phyloP scores from a whole-genome alignment of 352 stramenopile species.

The Phytopythium vexans region DNA sequence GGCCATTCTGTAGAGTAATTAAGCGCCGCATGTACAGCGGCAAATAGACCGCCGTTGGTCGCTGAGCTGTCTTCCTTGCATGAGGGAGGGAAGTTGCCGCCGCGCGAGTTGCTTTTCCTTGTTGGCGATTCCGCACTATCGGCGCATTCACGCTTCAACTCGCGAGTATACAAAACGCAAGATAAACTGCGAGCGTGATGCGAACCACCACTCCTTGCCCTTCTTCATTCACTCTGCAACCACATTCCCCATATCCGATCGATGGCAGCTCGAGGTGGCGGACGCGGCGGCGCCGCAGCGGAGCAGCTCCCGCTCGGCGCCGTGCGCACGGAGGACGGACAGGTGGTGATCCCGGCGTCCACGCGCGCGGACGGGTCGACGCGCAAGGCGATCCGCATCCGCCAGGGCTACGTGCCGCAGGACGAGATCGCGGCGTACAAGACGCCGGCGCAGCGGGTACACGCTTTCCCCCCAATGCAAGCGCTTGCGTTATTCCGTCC shows the following conservation, averaged over 20 bases:
- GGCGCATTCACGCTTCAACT: too few species aligned
- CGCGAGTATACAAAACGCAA: too few species aligned
- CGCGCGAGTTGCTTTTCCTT: too few species aligned
- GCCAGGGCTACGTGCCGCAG: constrained; percentile 75
- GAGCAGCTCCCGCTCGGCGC: constrained; percentile 52
- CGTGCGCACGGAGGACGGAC: constrained; percentile 51
- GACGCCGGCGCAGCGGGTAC: constrained; percentile 57
- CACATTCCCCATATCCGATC: not conserved
- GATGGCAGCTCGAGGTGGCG: not conserved
- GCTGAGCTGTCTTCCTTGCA: not conserved
- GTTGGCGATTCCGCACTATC: too few species aligned
- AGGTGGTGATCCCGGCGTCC: constrained; percentile 64
- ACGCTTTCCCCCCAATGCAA: not conserved
- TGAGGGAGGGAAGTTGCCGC: too few species aligned
- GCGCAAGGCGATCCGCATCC: constrained; percentile 79
- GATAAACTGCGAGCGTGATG: too few species aligned
- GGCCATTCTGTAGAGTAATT: constrained; percentile 11
- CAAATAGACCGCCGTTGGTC: not conserved
- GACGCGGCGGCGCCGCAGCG: constrained; percentile 7
- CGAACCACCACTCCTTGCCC: too few species aligned
- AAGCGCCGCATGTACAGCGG: not conserved
- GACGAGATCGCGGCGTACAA: constrained; percentile 84
- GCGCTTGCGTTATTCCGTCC: too few species aligned
- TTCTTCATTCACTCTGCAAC: too few species aligned
- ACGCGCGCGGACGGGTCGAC: constrained; percentile 66